These are phyloP conservation scores for Papilionanthe hybrid DNA, from an alignment of 116 monocot species.

Conservation along the genomic window DNA sequence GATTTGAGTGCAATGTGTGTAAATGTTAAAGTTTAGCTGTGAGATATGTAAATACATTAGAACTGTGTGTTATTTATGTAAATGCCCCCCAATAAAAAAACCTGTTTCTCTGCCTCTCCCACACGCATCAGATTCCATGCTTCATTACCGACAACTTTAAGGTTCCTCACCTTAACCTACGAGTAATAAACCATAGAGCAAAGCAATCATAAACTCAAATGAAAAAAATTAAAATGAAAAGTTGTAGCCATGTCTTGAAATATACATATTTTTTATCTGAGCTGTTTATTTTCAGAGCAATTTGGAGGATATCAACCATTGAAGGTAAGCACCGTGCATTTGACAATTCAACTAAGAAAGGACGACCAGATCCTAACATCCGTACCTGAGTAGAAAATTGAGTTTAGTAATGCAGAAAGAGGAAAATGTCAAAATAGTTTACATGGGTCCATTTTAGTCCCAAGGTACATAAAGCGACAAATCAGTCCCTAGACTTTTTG, in stretches of 20 bases:
- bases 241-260: neutral
- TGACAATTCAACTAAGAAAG: conserved; percentile 83
- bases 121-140: conserved; percentile 86
- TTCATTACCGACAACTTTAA: conserved; percentile 65
- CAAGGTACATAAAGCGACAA: too few species aligned
- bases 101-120: conserved; percentile 99
- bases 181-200: neutral
- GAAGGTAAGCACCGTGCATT: conserved; percentile 62
- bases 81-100: conserved; percentile 8
- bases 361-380: conserved; percentile 96
- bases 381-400: conserved; percentile 52
- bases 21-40: too few species aligned
- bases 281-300: conserved; percentile 60
- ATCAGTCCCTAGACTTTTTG: too few species aligned
- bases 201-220: conserved; percentile 6
- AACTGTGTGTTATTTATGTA: too few species aligned
- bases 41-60: too few species aligned
- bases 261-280: conserved; percentile 66
- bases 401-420: conserved; percentile 6
- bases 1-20: too few species aligned
- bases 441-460: too few species aligned
- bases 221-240: neutral
- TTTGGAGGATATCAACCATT: conserved; percentile 42
- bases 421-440: too few species aligned
- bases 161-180: conserved; percentile 70